Evolutionary conservation across 2,329 filamentous ascomycete species (phyloP), one percentile per base, ranked within the genome.

Genomic region (Aspergillus sp.): DNA sequence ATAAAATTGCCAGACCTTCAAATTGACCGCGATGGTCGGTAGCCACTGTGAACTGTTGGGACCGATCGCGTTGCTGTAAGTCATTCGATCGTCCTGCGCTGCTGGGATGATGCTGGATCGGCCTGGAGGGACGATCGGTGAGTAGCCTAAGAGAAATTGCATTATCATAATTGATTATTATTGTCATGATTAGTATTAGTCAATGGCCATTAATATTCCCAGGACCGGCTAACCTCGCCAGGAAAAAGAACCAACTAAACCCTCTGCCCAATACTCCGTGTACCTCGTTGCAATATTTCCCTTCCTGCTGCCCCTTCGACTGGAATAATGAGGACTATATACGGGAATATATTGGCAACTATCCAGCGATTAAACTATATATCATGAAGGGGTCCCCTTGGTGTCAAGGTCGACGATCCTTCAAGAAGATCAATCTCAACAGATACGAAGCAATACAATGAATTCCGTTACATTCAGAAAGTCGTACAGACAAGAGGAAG

Each of bases 51-150:
- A 63, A 62, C 55, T 65, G 59, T 64, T 65, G 58, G 58, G 56
- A 61, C 57, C 58, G 64, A 66, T 66, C 63, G 63, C 57, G 39
- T 58, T 60, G 63, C 65, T 67, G 65, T 65, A 66, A 67, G 65
- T 66, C 63, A 66, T 66, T 64, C 53, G 64, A 67, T 66, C 65
- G 65, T 62, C 63, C 55, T 62, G 59, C 56, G 51, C 58, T 58
- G 52, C 63, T 61, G 61, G 61, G 62, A 65, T 67, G 62, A 67
- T 65, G 63, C 64, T 68, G 58, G 65, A 57, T 64, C 54, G 54
- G 46, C 52, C 36, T 50, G 36, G 58, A 60, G 26, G 59, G 56
- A 63, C 64, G 56, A 52, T 58, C 51, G 51, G 39, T 42, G 39
- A 42, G n/a, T 10, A n/a, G 36, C 46, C 20, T 29, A 14, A 50